Base-by-base conservation (phyloP, 2,329 filamentous ascomycete genomes). In the Colletotrichum tanaceti region DNA sequence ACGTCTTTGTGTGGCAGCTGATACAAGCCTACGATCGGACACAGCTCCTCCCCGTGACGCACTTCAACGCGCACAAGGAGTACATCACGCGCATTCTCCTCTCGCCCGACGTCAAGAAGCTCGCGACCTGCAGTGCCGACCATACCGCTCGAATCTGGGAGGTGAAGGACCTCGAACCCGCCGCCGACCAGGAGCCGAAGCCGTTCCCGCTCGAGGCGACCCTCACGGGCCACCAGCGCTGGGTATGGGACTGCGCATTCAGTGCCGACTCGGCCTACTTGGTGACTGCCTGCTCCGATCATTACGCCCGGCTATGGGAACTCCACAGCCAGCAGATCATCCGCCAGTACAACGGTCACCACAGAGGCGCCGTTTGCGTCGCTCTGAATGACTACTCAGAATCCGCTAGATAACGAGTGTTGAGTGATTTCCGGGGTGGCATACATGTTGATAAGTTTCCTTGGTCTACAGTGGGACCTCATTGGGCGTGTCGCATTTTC, bases 231-330 rank as follows among this genome's bases (percentile, higher is more conserved):
- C 94, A 98, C 80, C 94, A 98, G 81, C 90, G 94, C 62, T 98
- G 94, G 94, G 94, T 98, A 1, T 98, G 94, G 94, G 94, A 98
- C 79, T 98, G 94, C 75, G 94, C 94, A 0, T 98, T 98, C 80
- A 95, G 92, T 70, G 94, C 94, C 32, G 94, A 98, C 78, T 94
- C 91, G 41, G 94, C 94, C 0, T 98, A 98, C 76, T 84, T 98
- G 7, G 94, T 98, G 14, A 98, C 94, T 0, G 94, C 94, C 5
- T 97, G 93, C 77, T 95, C 91, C 49, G 94, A 98, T 77, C 94
- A 98, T 78, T 98, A 97, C 77, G 94, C 94, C 2, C 87, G 94
- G 20, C 82, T 98, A 65, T 98, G 94, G 94, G 94, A 98, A 82
- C 83, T 98, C 71, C 84, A 87, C 71, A 94, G 91, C 73, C 93